phyloP scores from a whole-genome alignment of 73 alveolate genomes.

The Paramecium octaurelia region DNA sequence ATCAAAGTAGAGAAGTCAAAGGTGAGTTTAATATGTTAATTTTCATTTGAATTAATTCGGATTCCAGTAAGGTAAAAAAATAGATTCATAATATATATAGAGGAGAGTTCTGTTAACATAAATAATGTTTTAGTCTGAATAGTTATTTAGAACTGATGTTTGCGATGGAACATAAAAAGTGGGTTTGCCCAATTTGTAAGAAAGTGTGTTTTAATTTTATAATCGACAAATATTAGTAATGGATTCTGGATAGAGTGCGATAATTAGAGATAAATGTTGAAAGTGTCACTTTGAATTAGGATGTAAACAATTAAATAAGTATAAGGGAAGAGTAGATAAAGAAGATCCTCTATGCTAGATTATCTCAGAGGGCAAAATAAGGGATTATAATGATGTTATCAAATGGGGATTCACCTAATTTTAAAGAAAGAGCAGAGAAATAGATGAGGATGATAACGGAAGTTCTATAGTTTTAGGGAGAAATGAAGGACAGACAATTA shows the following conservation, averaged over 20 bases:
- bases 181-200: constrained; percentile 4
- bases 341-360: not conserved
- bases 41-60: not conserved
- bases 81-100: not conserved
- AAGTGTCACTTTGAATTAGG: not conserved
- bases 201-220: not conserved
- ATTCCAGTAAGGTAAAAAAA: not conserved
- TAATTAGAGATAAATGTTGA: not conserved
- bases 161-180: not conserved
- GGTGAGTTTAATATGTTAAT: not conserved
- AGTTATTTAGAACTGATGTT: not conserved
- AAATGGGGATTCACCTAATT: not conserved
- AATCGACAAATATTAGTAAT: not conserved
- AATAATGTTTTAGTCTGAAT: not conserved
- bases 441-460: not conserved
- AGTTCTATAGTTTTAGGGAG: not conserved
- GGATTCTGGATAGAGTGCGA: not conserved
- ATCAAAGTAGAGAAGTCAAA: not conserved
- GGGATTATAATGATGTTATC: not conserved
- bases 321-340: not conserved
- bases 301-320: not conserved
- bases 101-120: constrained; percentile 5
- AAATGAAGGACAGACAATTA: not conserved
- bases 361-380: not conserved
- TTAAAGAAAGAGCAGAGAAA: not conserved